Conservation (phyloP, 176 grass and related monocot genomes). For the Pontederia paniculata region DNA sequence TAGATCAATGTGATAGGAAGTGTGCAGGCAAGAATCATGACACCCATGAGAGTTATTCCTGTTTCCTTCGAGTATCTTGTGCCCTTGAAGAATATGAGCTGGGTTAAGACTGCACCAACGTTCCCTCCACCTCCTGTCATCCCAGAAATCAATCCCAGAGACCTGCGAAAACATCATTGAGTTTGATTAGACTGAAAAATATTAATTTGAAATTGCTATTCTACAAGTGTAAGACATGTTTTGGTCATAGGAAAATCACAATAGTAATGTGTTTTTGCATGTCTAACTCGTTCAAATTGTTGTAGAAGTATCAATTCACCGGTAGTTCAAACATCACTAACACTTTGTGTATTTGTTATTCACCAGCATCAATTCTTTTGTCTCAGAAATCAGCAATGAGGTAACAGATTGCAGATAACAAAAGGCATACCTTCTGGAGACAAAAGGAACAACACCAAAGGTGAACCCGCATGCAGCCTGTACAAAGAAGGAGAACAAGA, state of each 20-base stretch:
- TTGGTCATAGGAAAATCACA: no score
- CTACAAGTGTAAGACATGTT: no score
- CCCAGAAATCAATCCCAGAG: slow-evolving; percentile 73
- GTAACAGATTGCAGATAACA: not conserved
- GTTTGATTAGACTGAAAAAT: no score
- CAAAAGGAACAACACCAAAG: slow-evolving; percentile 80
- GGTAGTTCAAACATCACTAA: no score
- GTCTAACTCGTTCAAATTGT: no score
- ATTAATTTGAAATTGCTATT: no score
- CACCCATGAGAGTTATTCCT: slow-evolving; percentile 82
- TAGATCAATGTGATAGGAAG: slow-evolving; percentile 48
- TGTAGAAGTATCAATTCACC: no score
- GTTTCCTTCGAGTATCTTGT: slow-evolving; percentile 57
- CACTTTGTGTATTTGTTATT: not conserved
- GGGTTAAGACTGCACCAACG: slow-evolving; percentile 73
- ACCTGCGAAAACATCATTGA: slow-evolving; percentile 25
- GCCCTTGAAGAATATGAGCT: slow-evolving; percentile 83
- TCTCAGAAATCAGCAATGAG: not conserved
- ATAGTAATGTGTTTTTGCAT: not conserved
- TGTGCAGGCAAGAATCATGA: slow-evolving; percentile 86
- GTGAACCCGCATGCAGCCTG: slow-evolving; percentile 79
- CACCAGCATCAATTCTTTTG: no score
- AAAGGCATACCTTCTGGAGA: slow-evolving; percentile 36
- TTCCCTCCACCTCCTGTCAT: slow-evolving; percentile 80
- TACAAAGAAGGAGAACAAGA: slow-evolving; percentile 77